phyloP scores from a whole-genome alignment of 176 grass and related monocot genomes.

The Ensete ventricosum region DNA sequence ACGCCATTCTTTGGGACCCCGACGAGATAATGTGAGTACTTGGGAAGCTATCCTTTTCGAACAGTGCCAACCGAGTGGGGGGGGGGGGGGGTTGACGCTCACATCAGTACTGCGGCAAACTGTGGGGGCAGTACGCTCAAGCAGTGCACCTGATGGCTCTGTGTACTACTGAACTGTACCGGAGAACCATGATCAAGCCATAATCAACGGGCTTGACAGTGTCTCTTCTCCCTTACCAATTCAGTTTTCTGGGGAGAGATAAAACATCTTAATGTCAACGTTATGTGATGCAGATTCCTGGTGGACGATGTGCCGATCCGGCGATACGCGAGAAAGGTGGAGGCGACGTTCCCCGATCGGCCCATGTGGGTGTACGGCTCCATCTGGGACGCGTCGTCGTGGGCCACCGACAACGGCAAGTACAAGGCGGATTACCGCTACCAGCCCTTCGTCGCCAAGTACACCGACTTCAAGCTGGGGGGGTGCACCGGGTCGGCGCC shows the following conservation, averaged over 20 bases:
- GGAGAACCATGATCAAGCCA: too few species aligned
- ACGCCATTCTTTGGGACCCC: conserved; percentile 13
- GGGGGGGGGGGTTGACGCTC: too few species aligned
- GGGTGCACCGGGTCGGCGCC: conserved; percentile 24
- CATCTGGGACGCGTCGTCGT: conserved; percentile 65
- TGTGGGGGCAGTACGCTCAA: too few species aligned
- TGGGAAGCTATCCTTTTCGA: too few species aligned
- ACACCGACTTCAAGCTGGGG: conserved; percentile 28
- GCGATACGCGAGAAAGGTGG: conserved; percentile 28
- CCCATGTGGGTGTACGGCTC: conserved; percentile 64
- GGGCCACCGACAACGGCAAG: conserved; percentile 61
- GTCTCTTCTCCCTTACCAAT: too few species aligned
- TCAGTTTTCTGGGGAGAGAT: too few species aligned
- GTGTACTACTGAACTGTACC: too few species aligned
- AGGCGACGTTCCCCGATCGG: conserved; percentile 25
- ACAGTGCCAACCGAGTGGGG: too few species aligned
- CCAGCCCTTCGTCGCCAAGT: conserved; percentile 48
- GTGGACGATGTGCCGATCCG: conserved; percentile 60
- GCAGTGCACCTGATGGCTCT: too few species aligned
- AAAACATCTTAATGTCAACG: too few species aligned
- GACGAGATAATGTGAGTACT: conserved; percentile 34
- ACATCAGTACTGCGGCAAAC: too few species aligned
- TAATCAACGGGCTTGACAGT: too few species aligned
- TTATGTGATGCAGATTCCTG: conserved; percentile 26
- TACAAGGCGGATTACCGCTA: conserved; percentile 48